Percentiles rank a stretch among this genome's conserved stretches.
Evolutionary conservation across 2,329 filamentous ascomycete species (phyloP).

Genomic region (Hymenoscyphus infarciens): DNA sequence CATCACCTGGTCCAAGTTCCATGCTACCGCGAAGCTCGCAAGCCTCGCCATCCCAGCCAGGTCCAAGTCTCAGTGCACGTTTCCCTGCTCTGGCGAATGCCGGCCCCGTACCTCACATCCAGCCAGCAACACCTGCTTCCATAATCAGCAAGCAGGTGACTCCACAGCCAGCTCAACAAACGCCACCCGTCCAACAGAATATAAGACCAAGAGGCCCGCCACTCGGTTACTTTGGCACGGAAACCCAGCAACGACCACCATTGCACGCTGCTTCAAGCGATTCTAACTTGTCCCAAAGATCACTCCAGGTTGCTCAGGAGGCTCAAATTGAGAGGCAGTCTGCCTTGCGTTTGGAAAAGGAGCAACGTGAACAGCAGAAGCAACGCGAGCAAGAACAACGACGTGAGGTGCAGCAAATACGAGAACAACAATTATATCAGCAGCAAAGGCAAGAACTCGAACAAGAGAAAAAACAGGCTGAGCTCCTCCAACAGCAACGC

Average conservation of each 20-base stretch:
- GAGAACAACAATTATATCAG: slow-evolving; percentile 11
- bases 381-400: slow-evolving; percentile 24
- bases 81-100: slow-evolving; percentile 35
- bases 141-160: slow-evolving; percentile 28
- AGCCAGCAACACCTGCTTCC: slow-evolving; percentile 26
- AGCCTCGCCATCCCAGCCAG: slow-evolving; percentile 28
- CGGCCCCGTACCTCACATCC: slow-evolving; percentile 31
- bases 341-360: slow-evolving; percentile 28
- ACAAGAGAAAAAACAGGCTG: slow-evolving; percentile 13
- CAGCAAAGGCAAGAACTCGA: slow-evolving; percentile 17
- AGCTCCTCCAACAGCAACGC: slow-evolving; percentile 14
- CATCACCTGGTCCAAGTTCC: slow-evolving; percentile 21
- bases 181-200: slow-evolving; percentile 21
- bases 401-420: slow-evolving; percentile 10
- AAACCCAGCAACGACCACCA: slow-evolving; percentile 25
- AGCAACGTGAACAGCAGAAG: slow-evolving; percentile 24
- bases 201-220: slow-evolving; percentile 29
- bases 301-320: slow-evolving; percentile 30
- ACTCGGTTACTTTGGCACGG: slow-evolving; percentile 32
- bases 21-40: slow-evolving; percentile 28
- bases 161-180: slow-evolving; percentile 28
- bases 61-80: slow-evolving; percentile 24
- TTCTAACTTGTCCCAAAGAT: slow-evolving; percentile 25
- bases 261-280: slow-evolving; percentile 23
- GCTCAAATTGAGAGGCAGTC: slow-evolving; percentile 32